Conservation (phyloP, 2,329 filamentous ascomycete genomes). For the Fonsecaea multimorphosa region DNA sequence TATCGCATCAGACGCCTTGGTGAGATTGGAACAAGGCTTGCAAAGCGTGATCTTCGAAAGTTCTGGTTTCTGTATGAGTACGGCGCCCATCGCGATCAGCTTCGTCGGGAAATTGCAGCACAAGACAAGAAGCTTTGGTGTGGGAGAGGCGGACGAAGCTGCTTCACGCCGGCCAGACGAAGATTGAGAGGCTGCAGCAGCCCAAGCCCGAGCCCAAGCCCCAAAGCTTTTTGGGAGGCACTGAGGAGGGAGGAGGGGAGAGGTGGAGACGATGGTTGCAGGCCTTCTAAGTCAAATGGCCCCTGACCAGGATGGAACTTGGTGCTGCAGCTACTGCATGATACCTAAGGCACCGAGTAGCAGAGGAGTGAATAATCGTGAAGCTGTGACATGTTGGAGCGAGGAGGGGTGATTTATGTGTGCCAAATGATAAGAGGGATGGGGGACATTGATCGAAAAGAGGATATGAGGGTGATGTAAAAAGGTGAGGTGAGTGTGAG, state of each 20-base stretch:
- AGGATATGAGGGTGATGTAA: too few species aligned
- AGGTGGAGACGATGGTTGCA: slow-evolving; percentile 1
- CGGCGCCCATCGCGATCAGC: background rate
- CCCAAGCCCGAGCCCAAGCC: background rate
- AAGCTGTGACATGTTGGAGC: background rate
- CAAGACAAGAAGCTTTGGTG: background rate
- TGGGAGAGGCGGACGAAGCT: background rate
- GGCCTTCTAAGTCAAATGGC: background rate
- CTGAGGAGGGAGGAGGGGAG: background rate
- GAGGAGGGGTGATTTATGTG: background rate
- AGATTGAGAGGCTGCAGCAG: slow-evolving; percentile 2
- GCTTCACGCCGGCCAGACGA: background rate
- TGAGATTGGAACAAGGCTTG: slow-evolving; percentile 2
- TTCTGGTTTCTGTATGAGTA: background rate
- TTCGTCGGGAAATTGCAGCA: background rate
- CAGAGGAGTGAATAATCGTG: slow-evolving; percentile 3
- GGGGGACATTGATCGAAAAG: background rate
- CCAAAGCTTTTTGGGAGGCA: background rate
- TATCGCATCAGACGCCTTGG: background rate
- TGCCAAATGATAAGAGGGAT: too few species aligned
- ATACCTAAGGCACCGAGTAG: background rate
- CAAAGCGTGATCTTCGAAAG: background rate
- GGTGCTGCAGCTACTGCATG: background rate
- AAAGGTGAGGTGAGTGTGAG: background rate
- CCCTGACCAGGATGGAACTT: slow-evolving; percentile 7